Conservation (phyloP, 495 filamentous ascomycete genomes). For the Neurospora terricola region DNA sequence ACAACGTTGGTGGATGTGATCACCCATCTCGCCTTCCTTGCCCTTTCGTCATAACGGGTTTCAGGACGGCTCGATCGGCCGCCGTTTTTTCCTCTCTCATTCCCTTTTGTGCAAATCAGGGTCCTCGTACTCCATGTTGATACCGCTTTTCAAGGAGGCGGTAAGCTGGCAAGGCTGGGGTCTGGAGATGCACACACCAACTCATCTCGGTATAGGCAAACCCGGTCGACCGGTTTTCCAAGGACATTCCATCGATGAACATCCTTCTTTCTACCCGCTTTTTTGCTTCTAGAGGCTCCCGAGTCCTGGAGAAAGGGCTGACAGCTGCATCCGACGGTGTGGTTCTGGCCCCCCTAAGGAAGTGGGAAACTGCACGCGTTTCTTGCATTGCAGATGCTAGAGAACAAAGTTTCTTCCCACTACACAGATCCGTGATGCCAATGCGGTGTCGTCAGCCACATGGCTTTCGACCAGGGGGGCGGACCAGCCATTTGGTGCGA, state of each 20-base stretch:
- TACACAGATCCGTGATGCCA: neutral
- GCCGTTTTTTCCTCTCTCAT: neutral
- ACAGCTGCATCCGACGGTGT: neutral
- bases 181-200: neutral
- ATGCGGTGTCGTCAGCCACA: neutral
- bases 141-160: neutral
- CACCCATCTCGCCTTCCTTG: neutral
- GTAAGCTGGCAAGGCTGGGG: neutral
- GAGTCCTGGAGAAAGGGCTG: neutral
- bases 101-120: neutral
- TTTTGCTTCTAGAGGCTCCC: neutral
- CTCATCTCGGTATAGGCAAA: neutral
- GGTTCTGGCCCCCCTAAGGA: neutral
- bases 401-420: neutral
- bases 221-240: neutral
- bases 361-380: neutral
- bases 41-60: neutral
- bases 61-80: neutral
- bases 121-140: neutral
- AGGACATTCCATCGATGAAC: neutral
- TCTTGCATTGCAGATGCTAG: neutral
- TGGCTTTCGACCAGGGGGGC: neutral
- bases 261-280: neutral
- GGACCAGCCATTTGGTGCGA: neutral
- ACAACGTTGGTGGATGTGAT: neutral